Evolutionary conservation across 2,329 filamentous ascomycete species (phyloP).

Genomic region (Pyrenophora graminea): DNA sequence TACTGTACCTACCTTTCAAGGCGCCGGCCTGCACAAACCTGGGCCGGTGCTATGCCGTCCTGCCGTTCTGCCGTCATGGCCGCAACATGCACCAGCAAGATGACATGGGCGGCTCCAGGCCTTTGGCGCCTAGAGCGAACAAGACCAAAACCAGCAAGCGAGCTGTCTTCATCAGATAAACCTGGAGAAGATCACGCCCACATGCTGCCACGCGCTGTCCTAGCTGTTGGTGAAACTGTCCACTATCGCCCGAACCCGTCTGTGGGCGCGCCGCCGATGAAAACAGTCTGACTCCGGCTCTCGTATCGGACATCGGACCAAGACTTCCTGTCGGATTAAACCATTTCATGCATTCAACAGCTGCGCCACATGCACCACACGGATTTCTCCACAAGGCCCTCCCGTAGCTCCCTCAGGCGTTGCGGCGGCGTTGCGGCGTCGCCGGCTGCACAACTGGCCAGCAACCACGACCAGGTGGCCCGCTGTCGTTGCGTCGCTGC

Average conservation of each 20-base stretch:
- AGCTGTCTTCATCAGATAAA: slow-evolving; percentile 7
- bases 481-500: not conserved
- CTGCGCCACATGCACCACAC: not conserved
- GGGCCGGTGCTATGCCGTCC: not conserved
- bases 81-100: not conserved
- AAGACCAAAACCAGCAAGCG: slow-evolving; percentile 9
- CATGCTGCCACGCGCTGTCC: slow-evolving; percentile 5
- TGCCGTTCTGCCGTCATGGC: no score
- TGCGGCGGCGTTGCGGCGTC: not conserved
- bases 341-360: not conserved
- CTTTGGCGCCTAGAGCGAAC: slow-evolving; percentile 5
- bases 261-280: not conserved
- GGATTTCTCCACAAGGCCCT: not conserved
- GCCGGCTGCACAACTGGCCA: not conserved
- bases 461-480: not conserved
- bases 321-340: not conserved
- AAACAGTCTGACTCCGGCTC: not conserved
- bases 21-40: not conserved
- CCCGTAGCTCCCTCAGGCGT: not conserved
- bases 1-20: no score
- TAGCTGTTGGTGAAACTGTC: slow-evolving; percentile 5
- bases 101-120: slow-evolving; percentile 13
- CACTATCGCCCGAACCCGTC: slow-evolving; percentile 8
- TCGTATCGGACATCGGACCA: not conserved
- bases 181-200: slow-evolving; percentile 9